Evolutionary conservation across 768 basidiomycete species (phyloP), one percentile per base, ranked within the genome.

Genomic region (Ramaria sp.): DNA sequence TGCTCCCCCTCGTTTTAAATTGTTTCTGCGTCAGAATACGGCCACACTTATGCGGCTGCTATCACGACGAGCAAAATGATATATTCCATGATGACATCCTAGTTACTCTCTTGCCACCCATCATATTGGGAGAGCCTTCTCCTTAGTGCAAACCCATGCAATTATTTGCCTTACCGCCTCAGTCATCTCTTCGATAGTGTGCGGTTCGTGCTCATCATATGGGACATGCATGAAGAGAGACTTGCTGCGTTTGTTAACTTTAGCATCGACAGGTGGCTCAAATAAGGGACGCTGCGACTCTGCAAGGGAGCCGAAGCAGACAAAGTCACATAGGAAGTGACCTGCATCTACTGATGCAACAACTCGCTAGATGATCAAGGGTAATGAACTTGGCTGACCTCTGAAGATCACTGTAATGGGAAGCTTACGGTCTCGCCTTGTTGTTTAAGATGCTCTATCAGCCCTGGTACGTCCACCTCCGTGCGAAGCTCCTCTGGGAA

Each of bases 341-440:
- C 86, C 86, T 15, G 85, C 82, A 64, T 88, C 86, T 75, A 83
- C 78, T 2, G 86, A 87, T 19, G 82, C 76, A 65, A 83, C 81
- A 20, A 86, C 81, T 70, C 82, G 75, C 83, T 86, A 63, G 50
- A 50, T 37, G 34, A 34, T 19, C 52, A 59, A 50, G 31, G 17
- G n/a, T 19, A 13, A 19, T n/a, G 12, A 37, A 7, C 41, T 50
- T 13, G 50, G 15, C 38, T 12, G 33, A 46, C 7, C 1, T 45
- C 24, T 6, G 41, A 38, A 58, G 19, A 37, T 30, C 15, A 30
- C 13, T 53, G 59, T 46, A 60, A 51, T 47, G 17, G 19, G 30
- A 24, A 33, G 65, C 74, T 33, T 53, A 80, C 80, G 67, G 76
- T 75, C 17, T 77, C 69, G 1, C 80, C 79, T 30, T 70, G 71